Base-by-base conservation (phyloP, 2,329 filamentous ascomycete genomes). In the Colletotrichum sp. region DNA sequence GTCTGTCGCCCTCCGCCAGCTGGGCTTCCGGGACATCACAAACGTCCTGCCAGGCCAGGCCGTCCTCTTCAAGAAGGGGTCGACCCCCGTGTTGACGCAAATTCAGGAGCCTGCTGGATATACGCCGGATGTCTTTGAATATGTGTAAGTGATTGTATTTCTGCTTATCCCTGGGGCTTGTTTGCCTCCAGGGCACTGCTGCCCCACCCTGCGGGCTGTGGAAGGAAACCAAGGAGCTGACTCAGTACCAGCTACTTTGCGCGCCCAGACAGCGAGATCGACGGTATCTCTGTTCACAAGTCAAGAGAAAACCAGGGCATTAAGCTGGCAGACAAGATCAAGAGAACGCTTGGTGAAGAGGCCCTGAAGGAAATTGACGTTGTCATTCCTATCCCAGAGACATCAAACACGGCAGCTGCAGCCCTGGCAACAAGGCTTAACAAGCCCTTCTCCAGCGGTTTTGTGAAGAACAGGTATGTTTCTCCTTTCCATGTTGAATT, bases 291-390 rank as follows among this genome's bases (percentile, higher is more conserved):
- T 72, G 94, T 98, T 30, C 93, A 98, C 82, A 92, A 93, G 79
- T 95, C 94, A 79, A 92, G 96, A 68, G 93, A 96, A 82, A 94
- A 95, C 80, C 98, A 98, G 96, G 96, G 96, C 62, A 89, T 91
- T 81, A 94, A 94, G 82, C 89, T 98, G 57, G 96, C 95, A 16
- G 90, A 94, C 77, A 94, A 91, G 65, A 92, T 98, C 79, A 89
- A 90, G 78, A 85, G 90, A 59, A 90, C 92, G 32, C 88, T 98
- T 3, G 93, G 94, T 6, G 89, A 93, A 5, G 90, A 95, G 62
- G 90, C 89, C 16, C 86, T 98, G 76, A 90, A 92, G 75, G 92
- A 95, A 48, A 96, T 98, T 80, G 96, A 98, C 79, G 92, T 92
- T 71, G 93, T 98, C 55, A 96, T 98, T 81, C 95, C 95, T 1